Percentiles rank a stretch among this genome's conserved stretches.
Conservation (phyloP, 2,329 filamentous ascomycete species). For the Harringtonia aguacate region DNA sequence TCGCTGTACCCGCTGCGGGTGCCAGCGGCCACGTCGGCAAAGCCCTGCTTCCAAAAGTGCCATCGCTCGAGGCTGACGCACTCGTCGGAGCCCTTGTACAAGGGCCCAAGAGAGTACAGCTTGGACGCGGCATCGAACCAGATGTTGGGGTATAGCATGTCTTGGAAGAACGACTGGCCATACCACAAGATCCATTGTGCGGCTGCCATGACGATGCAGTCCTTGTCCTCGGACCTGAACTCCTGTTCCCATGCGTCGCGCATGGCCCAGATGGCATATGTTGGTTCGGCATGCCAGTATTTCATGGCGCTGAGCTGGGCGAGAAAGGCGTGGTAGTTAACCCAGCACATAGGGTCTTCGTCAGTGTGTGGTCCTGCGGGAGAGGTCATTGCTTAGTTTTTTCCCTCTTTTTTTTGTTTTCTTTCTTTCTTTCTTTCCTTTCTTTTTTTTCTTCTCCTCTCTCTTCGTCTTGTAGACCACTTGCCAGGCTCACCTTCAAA, state of each 20-base stretch:
- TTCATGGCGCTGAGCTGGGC: background rate
- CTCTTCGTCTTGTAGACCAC: no score
- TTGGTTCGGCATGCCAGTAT: background rate
- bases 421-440: background rate
- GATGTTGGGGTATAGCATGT: background rate
- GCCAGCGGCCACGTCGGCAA: background rate
- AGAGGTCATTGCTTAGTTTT: background rate
- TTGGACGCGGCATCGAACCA: background rate
- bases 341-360: background rate
- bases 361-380: background rate
- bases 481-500: background rate
- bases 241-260: background rate
- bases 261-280: background rate
- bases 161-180: background rate
- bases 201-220: background rate
- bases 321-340: conserved; percentile 1
- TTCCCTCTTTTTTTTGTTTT: background rate
- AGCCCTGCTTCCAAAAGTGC: background rate
- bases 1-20: background rate
- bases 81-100: background rate
- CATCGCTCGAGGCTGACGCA: background rate
- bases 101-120: background rate
- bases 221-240: background rate
- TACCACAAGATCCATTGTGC: background rate
- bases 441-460: background rate